Evolutionary conservation across 805 yeast species (phyloP), one percentile per base, ranked within the genome.

Genomic region (Ogataea polymorpha): DNA sequence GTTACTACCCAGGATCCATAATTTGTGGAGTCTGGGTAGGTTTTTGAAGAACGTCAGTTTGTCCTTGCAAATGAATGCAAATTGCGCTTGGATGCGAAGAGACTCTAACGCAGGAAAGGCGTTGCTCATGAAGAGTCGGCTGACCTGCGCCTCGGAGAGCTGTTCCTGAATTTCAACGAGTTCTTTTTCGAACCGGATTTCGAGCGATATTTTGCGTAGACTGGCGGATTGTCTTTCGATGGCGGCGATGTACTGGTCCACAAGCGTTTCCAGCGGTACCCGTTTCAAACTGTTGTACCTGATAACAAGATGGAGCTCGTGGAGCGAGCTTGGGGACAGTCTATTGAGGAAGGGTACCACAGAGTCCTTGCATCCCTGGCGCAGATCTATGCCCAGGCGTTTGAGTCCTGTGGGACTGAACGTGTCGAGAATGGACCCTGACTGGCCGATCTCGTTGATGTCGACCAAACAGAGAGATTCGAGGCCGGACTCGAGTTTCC

Each of bases 1-100:
- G 17, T 70, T 67, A 14, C 70, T 53, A 0, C 81, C 82, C 37
- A 71, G 67, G 2, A 77, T 55, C 54, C 75, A 74, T 7, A 78
- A 51, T 23, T 55, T 62, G 13, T 49, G 48, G 24, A 78, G 51
- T 0, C 49, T 39, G 0, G 52, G 52, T 34, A 70, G 46, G 8
- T 45, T 40, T 2, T 38, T 15, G 37, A 75, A 56, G n/a, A 54
- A 25, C 14, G 47, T 51, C 17, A 54, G 53, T 32, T 50, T 58
- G 3, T 60, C 56, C 10, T 58, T 53, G 14, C 62, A 30, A 1
- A 70, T 51, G 35, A 62, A 52, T 2, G 67, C 63, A 54, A 60
- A 58, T 15, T 50, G 51, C 3, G 51, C 44, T 35, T 70, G 72
- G 12, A 77, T 37, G 26, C 81, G 57, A 4, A 77, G 46, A 5